Conservation (phyloP, 2,329 filamentous ascomycete species). For the Pyricularia sp. region DNA sequence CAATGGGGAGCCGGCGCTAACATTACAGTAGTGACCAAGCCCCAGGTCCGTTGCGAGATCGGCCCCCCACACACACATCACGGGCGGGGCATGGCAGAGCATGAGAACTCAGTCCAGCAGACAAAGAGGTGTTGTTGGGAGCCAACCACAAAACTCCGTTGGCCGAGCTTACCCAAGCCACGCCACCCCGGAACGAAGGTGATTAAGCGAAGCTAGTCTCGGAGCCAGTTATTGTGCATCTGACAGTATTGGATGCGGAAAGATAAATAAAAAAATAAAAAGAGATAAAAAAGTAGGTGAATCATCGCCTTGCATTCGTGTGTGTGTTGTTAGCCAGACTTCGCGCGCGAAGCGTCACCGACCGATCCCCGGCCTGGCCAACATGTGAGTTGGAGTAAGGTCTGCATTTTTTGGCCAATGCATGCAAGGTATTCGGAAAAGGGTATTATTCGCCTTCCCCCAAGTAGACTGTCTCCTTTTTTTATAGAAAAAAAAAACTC, state of each 20-base stretch:
- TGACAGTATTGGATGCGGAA: too few species aligned
- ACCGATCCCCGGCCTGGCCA: neutral
- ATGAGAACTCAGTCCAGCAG: neutral
- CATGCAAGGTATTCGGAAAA: neutral
- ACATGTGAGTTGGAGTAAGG: neutral
- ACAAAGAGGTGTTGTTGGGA: neutral
- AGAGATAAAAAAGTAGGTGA: neutral
- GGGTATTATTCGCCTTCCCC: neutral
- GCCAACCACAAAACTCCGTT: neutral
- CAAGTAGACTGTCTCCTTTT: neutral
- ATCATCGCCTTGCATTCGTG: neutral
- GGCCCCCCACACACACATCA: neutral
- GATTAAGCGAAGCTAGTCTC: neutral
- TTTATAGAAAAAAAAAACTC: too few species aligned
- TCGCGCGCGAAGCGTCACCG: neutral
- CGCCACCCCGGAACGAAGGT: neutral
- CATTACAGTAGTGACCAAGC: too few species aligned
- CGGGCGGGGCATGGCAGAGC: neutral
- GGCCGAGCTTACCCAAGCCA: neutral
- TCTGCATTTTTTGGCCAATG: neutral
- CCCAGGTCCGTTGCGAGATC: neutral
- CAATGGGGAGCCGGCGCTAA: neutral
- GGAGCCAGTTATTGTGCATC: neutral
- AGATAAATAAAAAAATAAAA: too few species aligned
- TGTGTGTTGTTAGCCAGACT: neutral